Evolutionary conservation across 805 yeast species (phyloP).

Genomic region (Diddensiella caesifluorescens): DNA sequence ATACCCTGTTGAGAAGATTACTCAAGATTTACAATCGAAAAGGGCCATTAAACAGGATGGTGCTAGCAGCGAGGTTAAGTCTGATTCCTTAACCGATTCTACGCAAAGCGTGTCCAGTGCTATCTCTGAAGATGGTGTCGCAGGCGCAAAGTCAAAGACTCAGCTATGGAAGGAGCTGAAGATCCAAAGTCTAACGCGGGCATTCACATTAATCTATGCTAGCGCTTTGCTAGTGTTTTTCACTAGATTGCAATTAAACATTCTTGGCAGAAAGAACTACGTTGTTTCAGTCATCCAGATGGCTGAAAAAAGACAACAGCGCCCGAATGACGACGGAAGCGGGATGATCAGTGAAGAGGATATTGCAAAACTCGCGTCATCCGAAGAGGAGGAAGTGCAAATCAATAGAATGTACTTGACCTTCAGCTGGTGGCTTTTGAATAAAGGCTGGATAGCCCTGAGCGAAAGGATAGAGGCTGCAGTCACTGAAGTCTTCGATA

Average conservation of each 20-base stretch:
- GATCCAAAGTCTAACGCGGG: slow-evolving; percentile 64
- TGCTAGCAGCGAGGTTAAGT: neutral
- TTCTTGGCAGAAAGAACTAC: slow-evolving; percentile 81
- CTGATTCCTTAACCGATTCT: slow-evolving; percentile 9
- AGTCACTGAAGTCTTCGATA: slow-evolving; percentile 57
- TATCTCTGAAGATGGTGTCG: slow-evolving; percentile 7
- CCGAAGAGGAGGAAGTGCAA: slow-evolving; percentile 28
- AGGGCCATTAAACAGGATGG: slow-evolving; percentile 29
- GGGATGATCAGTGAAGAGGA: slow-evolving; percentile 25
- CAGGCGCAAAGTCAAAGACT: slow-evolving; percentile 42
- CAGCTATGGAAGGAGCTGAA: slow-evolving; percentile 84
- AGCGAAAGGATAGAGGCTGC: slow-evolving; percentile 47
- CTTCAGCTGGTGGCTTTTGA: slow-evolving; percentile 89
- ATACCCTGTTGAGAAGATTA: slow-evolving; percentile 67
- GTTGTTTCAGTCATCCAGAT: slow-evolving; percentile 68
- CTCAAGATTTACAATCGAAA: slow-evolving; percentile 61
- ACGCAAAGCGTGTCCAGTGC: slow-evolving; percentile 16
- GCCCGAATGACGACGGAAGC: slow-evolving; percentile 27
- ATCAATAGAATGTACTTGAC: slow-evolving; percentile 77
- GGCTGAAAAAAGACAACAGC: slow-evolving; percentile 41
- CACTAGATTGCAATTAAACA: slow-evolving; percentile 80
- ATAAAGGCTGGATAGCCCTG: slow-evolving; percentile 71
- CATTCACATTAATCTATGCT: slow-evolving; percentile 64
- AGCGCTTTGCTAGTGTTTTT: slow-evolving; percentile 66
- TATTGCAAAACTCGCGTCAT: slow-evolving; percentile 19